Evolutionary conservation across 106 monocot species (phyloP), one percentile per base, ranked within the genome.

Genomic region (Dendrobium catenatum): DNA sequence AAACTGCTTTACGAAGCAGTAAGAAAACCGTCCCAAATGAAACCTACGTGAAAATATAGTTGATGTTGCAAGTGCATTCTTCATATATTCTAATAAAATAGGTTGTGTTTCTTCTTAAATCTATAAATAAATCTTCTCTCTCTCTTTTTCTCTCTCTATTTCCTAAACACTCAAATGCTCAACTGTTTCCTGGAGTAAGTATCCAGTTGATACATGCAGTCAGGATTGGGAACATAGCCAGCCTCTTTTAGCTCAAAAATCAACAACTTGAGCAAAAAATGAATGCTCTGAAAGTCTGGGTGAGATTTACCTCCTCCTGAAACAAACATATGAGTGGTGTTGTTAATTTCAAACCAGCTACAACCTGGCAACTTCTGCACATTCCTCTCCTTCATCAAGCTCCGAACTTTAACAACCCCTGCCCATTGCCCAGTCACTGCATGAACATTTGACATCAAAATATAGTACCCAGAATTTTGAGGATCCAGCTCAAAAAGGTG

Each of bases 391-490:
- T 86, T 98, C 94, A 94, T 98, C 83, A 94, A 85, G 73, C 83
- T 91, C 56, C 98, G 79, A 10, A 95, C 88, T 78, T 79, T 91
- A 1, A 77, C 44, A 49, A 90, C 93, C 46, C 88, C 88, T 11
- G 91, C 86, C 98, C 90, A 93, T 37, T 73, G 74, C 4, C 98
- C 98, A 78, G 88, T 78, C 24, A 88, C 81, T 42, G 89, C 98
- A 87, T 89, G 78, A 26, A 90, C 82, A 75, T 99, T 95, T 22
- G 98, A 91, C 91, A 99, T 83, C 55, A 99, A 80, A 18, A 99
- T 86, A 85, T 95, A 95, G 80, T 95, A 99, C 22, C 98, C 98
- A 59, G 98, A 99, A 81, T 99, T 99, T 42, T 79, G 9, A 17
- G 93, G 94, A 77, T 99, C 98, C 76, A 95, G 66, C 78, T 87